Evolutionary conservation across 371 early-diverging fungal species (phyloP), one percentile per base, ranked within the genome.

Genomic region (Enterospora canceri): DNA sequence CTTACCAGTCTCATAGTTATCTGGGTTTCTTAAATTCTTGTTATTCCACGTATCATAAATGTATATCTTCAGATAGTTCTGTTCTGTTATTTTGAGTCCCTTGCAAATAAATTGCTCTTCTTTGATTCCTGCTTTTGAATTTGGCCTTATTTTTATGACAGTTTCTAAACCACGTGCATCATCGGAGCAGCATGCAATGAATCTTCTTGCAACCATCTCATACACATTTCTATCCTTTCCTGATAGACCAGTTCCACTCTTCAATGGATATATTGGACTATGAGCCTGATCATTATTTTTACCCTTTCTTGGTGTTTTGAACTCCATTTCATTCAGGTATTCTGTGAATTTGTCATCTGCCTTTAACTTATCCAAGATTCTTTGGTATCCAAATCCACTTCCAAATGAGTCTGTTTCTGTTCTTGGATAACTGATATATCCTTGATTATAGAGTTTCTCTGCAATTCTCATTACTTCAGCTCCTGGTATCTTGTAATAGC

Each of bases 221-320:
- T 87, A 97, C 0, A 98, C 84, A 5, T 81, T 78, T 56, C 80
- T 79, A 3, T 89, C 86, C 0, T 86, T 87, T 0, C 73, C 73
- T 0, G 32, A 48, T 30, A 94, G 79, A 18, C 79, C 83, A 8
- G 68, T 60, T 2, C 85, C 85, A 23, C 83, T 83, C 21, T 83
- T 85, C 0, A 90, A 86, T 0, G 99, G 97, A 78, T 98, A 96
- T 70, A 98, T 97, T 0, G 99, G 99, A 4, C 93, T 93, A 86
- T 98, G 99, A 0, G 99, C 96, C 73, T 91, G 86, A 80, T 98
- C 99, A 72, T 93, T 89, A 71, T 91, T 85, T 47, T 83, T 85
- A 0, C 99, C 99, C 31, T 79, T 83, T 61, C 94, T 82, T 0
- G 99, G 96, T 55, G 51, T 32, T 15, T 53, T 58, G 33, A 71